Evolutionary conservation across 73 alveolate species (phyloP).

Genomic region (Symbiodinium natans): DNA sequence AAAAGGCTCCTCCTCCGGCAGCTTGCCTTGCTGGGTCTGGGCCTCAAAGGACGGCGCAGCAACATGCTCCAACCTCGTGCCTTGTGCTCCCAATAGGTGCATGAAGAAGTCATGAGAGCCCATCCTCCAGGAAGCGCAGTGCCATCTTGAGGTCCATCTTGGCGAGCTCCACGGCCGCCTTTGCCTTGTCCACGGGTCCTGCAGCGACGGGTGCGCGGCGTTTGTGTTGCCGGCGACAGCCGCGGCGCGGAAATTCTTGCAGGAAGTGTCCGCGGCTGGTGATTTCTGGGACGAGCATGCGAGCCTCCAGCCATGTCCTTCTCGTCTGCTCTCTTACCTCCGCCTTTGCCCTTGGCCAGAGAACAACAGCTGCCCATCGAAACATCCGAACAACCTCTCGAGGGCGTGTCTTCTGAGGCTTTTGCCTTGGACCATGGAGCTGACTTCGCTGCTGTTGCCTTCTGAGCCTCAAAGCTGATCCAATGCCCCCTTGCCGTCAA

Average conservation of each 20-base stretch:
- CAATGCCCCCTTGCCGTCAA: too few species aligned
- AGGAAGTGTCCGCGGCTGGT: too few species aligned
- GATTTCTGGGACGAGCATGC: too few species aligned
- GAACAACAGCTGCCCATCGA: too few species aligned
- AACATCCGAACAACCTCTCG: too few species aligned
- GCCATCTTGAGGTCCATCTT: slow-evolving; percentile 33
- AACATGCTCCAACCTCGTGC: not conserved
- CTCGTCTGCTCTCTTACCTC: not conserved
- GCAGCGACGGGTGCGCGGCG: not conserved
- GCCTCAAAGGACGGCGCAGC: not conserved
- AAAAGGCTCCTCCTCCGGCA: slow-evolving; percentile 48
- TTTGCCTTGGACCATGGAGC: not conserved
- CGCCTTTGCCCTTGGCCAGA: not conserved
- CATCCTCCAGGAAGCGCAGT: slow-evolving; percentile 63
- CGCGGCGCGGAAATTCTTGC: too few species aligned
- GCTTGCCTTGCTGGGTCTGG: slow-evolving; percentile 25
- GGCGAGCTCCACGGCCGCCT: slow-evolving; percentile 56
- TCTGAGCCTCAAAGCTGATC: not conserved
- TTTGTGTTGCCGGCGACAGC: too few species aligned
- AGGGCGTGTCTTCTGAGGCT: not conserved
- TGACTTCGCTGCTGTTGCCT: not conserved
- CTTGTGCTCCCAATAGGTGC: too few species aligned
- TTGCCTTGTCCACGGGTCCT: slow-evolving; percentile 89
- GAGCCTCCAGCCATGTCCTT: not conserved
- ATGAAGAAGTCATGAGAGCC: not conserved